Evolutionary conservation across 768 basidiomycete genomes (phyloP).

Genomic region (Agaricus sinodeliciosus): DNA sequence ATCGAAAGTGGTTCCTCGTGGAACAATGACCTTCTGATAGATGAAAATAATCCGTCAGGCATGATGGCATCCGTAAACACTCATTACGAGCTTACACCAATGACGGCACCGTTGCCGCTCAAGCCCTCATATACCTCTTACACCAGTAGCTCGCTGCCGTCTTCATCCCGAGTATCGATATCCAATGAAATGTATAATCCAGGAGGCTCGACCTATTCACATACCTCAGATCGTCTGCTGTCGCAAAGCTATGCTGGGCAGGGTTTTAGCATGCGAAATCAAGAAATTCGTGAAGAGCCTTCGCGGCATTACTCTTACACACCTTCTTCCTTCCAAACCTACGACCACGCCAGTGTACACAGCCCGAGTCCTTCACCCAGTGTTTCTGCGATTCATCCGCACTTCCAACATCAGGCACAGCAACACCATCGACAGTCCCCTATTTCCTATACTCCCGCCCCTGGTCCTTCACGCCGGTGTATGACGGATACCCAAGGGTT

Average conservation of each 20-base stretch:
- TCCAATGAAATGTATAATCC: conserved; percentile 35
- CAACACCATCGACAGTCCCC: conserved; percentile 37
- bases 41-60: conserved; percentile 33
- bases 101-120: conserved; percentile 39
- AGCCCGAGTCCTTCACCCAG: conserved; percentile 34
- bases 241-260: conserved; percentile 39
- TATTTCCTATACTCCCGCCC: conserved; percentile 28
- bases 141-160: conserved; percentile 28
- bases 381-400: conserved; percentile 27
- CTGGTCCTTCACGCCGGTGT: conserved; percentile 42
- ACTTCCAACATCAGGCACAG: conserved; percentile 31
- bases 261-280: conserved; percentile 33
- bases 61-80: conserved; percentile 32
- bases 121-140: conserved; percentile 42
- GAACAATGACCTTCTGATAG: conserved; percentile 51
- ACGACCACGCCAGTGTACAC: conserved; percentile 31
- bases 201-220: conserved; percentile 35
- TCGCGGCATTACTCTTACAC: conserved; percentile 48
- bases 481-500: conserved; percentile 52
- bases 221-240: conserved; percentile 45
- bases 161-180: conserved; percentile 36
- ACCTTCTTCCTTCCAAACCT: conserved; percentile 38
- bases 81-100: conserved; percentile 39
- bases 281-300: conserved; percentile 15
- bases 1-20: conserved; percentile 41